These are phyloP conservation scores for Isabelozyma gotoi DNA, from an alignment of 805 yeast species.

Conservation along the genomic window DNA sequence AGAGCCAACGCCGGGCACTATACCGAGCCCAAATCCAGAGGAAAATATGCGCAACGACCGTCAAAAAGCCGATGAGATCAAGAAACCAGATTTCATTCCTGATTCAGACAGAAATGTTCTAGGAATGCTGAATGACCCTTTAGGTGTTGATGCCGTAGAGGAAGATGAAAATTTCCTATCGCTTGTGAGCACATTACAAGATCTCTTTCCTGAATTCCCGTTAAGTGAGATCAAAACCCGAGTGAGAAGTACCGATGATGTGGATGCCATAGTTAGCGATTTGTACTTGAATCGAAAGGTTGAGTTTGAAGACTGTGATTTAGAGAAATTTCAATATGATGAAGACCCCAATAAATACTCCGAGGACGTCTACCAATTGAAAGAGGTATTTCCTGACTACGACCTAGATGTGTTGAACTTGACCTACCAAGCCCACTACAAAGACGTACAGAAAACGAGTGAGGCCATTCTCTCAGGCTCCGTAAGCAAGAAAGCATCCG, in stretches of 20 bases:
- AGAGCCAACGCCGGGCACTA: no score
- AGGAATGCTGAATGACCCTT: no score
- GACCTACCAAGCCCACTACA: slow-evolving; percentile 25
- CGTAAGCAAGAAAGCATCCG: slow-evolving; percentile 5
- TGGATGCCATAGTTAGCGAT: slow-evolving; percentile 23
- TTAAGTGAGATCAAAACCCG: slow-evolving; percentile 26
- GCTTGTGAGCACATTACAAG: slow-evolving; percentile 19
- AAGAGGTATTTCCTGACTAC: slow-evolving; percentile 48
- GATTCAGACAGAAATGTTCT: background rate
- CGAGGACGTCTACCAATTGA: slow-evolving; percentile 20
- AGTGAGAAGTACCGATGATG: slow-evolving; percentile 18
- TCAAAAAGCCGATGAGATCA: background rate
- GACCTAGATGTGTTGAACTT: slow-evolving; percentile 25
- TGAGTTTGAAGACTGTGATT: background rate
- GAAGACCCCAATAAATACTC: background rate
- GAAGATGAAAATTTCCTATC: slow-evolving; percentile 8
- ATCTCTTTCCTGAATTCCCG: slow-evolving; percentile 24
- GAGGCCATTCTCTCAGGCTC: slow-evolving; percentile 23
- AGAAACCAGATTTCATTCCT: background rate
- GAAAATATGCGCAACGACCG: no score
- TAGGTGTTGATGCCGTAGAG: slow-evolving; percentile 7
- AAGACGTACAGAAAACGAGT: slow-evolving; percentile 27
- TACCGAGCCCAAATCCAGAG: no score
- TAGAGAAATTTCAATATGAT: background rate
- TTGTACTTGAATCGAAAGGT: slow-evolving; percentile 16